Percentiles rank a stretch among this genome's conserved stretches.
These are phyloP conservation scores for Coemansia sp. DNA, from an alignment of 371 early-diverging fungal species.

Conservation along the genomic window DNA sequence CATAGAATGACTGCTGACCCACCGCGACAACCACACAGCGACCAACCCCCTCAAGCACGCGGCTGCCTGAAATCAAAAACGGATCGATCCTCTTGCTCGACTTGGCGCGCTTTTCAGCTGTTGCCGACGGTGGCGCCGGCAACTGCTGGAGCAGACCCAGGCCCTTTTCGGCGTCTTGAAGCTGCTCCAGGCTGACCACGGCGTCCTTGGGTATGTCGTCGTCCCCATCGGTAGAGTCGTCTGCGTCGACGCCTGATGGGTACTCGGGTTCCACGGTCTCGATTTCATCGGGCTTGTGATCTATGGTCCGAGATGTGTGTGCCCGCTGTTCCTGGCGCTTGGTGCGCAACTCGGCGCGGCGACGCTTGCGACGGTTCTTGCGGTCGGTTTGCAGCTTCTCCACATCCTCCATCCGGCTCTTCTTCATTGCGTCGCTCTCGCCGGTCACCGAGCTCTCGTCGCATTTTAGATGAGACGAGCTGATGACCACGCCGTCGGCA, in stretches of 20 bases:
- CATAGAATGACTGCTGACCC: conserved; percentile 79
- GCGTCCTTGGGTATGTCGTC: not conserved
- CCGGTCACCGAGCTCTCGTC: conserved; percentile 95
- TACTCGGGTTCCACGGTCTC: conserved; percentile 21
- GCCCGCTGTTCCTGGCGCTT: conserved; percentile 47
- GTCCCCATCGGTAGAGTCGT: conserved; percentile 44
- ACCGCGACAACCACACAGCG: conserved; percentile 81
- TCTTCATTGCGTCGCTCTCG: conserved; percentile 85
- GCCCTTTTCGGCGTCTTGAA: conserved; percentile 12
- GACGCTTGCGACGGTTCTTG: conserved; percentile 38
- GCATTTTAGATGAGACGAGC: conserved; percentile 76
- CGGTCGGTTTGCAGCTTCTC: conserved; percentile 32
- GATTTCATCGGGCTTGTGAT: conserved; percentile 21
- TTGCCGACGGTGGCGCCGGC: not conserved
- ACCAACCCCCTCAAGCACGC: conserved; percentile 89
- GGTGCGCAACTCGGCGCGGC: conserved; percentile 43
- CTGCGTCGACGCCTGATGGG: conserved; percentile 36
- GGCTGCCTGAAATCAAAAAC: conserved; percentile 86
- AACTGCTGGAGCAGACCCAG: not conserved
- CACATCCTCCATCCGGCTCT: conserved; percentile 51
- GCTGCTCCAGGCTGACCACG: not conserved
- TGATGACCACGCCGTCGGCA: conserved; percentile 81
- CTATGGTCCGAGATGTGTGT: conserved; percentile 5
- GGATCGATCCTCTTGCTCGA: conserved; percentile 59
- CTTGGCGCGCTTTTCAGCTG: conserved; percentile 20